Conservation (phyloP, 352 stramenopile species). For the Phytophthora fragariaefolia region DNA sequence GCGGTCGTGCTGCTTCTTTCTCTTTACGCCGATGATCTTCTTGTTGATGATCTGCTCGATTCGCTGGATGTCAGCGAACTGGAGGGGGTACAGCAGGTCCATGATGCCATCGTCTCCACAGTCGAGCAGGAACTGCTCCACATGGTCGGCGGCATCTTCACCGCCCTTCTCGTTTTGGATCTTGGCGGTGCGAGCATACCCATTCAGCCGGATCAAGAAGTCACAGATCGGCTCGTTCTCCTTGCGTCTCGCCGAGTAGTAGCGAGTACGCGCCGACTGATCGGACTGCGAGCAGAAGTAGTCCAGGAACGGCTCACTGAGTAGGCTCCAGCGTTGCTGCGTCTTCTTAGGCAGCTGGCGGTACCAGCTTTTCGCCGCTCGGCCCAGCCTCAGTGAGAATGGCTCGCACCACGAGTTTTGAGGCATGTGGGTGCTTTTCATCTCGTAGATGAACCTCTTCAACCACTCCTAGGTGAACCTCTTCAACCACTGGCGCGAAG, state of each 20-base stretch:
- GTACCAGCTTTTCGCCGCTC: too few relatives aligned
- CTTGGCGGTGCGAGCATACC: neutral
- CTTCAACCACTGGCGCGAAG: constrained; percentile 8
- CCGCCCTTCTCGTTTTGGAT: neutral
- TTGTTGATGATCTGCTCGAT: neutral
- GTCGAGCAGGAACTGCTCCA: neutral
- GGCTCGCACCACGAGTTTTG: constrained; percentile 12
- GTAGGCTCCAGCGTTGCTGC: too few relatives aligned
- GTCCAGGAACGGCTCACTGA: neutral
- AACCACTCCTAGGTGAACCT: too few relatives aligned
- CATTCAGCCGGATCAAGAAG: neutral
- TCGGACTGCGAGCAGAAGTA: neutral
- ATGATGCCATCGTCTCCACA: neutral
- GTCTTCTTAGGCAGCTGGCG: too few relatives aligned
- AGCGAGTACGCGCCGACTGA: neutral
- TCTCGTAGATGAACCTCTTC: constrained; percentile 28
- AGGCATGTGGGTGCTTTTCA: constrained; percentile 9
- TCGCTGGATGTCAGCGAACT: neutral
- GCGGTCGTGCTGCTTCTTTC: neutral
- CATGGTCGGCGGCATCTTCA: neutral
- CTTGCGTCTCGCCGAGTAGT: neutral
- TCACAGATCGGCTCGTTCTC: neutral
- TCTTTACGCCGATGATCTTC: neutral
- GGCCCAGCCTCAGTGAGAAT: neutral
- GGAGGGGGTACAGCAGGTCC: neutral